These are phyloP conservation scores for Ceratobasidium sp. DNA, from an alignment of 1,284 basidiomycete species.

Conservation along the genomic window DNA sequence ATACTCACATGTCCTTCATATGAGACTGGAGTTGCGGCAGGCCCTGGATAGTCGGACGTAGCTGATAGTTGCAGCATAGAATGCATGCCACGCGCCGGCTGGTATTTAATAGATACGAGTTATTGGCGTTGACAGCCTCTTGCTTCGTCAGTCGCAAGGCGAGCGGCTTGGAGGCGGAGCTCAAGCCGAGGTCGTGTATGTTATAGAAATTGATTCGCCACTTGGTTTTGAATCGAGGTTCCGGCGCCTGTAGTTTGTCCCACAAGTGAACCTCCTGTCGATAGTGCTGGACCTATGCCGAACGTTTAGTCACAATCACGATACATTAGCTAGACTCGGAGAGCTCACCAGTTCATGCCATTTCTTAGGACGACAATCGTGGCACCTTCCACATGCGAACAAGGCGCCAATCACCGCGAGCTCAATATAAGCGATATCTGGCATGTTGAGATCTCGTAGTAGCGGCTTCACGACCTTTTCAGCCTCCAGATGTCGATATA, in stretches of 20 bases:
- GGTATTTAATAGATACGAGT: too few relatives aligned
- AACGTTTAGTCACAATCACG: neutral
- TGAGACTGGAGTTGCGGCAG: too few relatives aligned
- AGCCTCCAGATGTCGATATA: slow-evolving; percentile 27
- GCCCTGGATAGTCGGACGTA: too few relatives aligned
- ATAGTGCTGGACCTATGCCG: neutral
- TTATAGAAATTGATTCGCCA: neutral
- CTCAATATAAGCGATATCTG: slow-evolving; percentile 19
- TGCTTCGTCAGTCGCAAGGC: neutral
- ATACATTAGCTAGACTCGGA: neutral
- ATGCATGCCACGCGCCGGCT: too few relatives aligned
- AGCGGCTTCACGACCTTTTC: slow-evolving; percentile 4
- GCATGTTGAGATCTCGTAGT: neutral
- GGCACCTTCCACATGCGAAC: slow-evolving; percentile 15
- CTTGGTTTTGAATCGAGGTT: neutral
- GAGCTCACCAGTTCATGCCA: slow-evolving; percentile 14
- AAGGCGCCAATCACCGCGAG: neutral
- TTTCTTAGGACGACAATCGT: neutral
- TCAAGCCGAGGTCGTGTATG: neutral
- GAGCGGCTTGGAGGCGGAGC: neutral
- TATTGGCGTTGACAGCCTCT: too few relatives aligned
- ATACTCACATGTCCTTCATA: too few relatives aligned
- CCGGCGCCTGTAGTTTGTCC: neutral
- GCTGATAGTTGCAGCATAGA: too few relatives aligned
- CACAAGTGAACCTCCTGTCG: neutral